Base-by-base conservation (phyloP, 2,329 filamentous ascomycete species). In the Xenoacremonium recifei region DNA sequence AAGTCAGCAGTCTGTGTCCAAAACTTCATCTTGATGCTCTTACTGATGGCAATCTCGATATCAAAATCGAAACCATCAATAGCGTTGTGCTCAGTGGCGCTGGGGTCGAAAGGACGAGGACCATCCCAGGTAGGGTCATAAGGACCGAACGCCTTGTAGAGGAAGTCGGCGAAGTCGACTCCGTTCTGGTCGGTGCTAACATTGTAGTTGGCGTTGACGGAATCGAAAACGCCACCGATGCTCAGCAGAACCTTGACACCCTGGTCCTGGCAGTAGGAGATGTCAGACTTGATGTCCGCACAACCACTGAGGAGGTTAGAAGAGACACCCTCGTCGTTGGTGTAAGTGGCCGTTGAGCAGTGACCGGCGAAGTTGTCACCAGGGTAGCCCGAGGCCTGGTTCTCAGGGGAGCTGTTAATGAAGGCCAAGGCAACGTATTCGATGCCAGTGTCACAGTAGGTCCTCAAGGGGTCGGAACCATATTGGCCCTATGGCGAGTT, bases 1-100 rank as follows among this genome's bases (percentile, higher is more conserved):
- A 17, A 16, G 38, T 37, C 34, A 42, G 43, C 30, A 33, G 39
- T 15, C n/a, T n/a, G n/a, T n/a, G n/a, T n/a, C n/a, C n/a, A n/a
- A n/a, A n/a, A n/a, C n/a, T n/a, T n/a, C n/a, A n/a, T n/a, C n/a
- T n/a, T n/a, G n/a, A n/a, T n/a, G n/a, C n/a, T n/a, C n/a, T 49
- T 52, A 68, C 66, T 49, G 20, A 63, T 51, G 3, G 49, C 37
- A 15, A 51, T 45, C 53, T 72, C 68, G 10, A 72, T 59, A 39
- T 72, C 68, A 48, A 72, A 64, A 44, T 71, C 67, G 42, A 70
- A 72, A 29, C 70, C 70, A 42, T 72, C 67, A 35, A 72, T 53
- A 9, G 54, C 40, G 30, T 48, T 54, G 45, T 57, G 55, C 15
- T 56, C 45, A 11, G 49, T 53, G 5, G 40, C 36, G 32, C 45